These are phyloP conservation scores for Pleurotus cornucopiae DNA, from an alignment of 768 basidiomycete genomes.

Conservation along the genomic window DNA sequence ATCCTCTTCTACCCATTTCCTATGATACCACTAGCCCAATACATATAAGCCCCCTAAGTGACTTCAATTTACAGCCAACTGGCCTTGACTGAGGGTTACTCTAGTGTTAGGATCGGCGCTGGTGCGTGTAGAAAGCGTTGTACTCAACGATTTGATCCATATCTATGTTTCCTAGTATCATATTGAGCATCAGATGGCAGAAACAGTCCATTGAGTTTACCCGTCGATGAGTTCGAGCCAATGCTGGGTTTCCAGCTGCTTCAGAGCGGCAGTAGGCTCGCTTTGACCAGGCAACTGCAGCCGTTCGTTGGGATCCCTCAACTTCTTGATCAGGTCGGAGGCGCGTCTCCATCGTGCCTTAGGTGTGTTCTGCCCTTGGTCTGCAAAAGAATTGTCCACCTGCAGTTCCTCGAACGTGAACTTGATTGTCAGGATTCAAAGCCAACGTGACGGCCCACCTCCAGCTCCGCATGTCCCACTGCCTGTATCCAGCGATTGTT, in stretches of 20 bases:
- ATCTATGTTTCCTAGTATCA: conserved; percentile 48
- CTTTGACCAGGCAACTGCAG: conserved; percentile 25
- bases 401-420: conserved; percentile 28
- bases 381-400: conserved; percentile 19
- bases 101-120: neutral
- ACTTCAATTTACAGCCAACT: neutral
- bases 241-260: conserved; percentile 55
- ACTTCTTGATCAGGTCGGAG: conserved; percentile 31
- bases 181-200: neutral
- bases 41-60: too few species aligned
- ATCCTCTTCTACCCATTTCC: conserved; percentile 52
- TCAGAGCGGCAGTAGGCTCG: conserved; percentile 29
- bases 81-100: conserved; percentile 37
- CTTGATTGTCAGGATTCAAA: too few species aligned
- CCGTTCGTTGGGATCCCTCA: conserved; percentile 41
- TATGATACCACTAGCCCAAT: conserved; percentile 49
- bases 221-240: conserved; percentile 62
- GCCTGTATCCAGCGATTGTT: conserved; percentile 36
- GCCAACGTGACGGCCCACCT: conserved; percentile 20
- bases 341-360: conserved; percentile 45
- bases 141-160: conserved; percentile 56
- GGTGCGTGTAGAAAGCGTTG: too few species aligned
- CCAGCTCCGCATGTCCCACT: conserved; percentile 27
- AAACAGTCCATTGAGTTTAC: conserved; percentile 23
- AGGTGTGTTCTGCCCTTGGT: conserved; percentile 40